These are phyloP conservation scores for Beauveria medogensis DNA, from an alignment of 2,329 filamentous ascomycete species.

Conservation along the genomic window DNA sequence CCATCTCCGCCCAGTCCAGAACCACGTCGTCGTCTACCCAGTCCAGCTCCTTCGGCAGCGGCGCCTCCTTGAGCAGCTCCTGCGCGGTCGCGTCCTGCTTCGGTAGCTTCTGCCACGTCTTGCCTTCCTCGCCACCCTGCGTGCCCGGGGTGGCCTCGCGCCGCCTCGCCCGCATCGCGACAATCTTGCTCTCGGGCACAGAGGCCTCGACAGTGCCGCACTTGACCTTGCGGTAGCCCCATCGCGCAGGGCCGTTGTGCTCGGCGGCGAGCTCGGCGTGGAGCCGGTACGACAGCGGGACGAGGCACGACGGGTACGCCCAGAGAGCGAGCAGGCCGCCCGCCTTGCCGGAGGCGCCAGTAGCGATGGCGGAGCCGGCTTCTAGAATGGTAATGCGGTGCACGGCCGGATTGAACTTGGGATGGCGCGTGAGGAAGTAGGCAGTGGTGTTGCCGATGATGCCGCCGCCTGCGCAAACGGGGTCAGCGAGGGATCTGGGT, in stretches of 20 bases:
- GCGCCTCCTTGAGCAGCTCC: conserved; percentile 43
- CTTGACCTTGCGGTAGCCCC: conserved; percentile 77
- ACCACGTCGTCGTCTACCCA: conserved; percentile 69
- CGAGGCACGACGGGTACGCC: conserved; percentile 81
- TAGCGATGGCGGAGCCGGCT: conserved; percentile 70
- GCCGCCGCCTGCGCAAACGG: conserved; percentile 60
- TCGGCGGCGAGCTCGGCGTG: conserved; percentile 79
- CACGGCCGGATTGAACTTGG: conserved; percentile 63
- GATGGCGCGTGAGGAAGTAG: conserved; percentile 84
- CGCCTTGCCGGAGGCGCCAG: conserved; percentile 91
- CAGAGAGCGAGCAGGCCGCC: conserved; percentile 84
- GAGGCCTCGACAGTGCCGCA: conserved; percentile 53
- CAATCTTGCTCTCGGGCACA: conserved; percentile 20
- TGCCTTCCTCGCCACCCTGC: conserved; percentile 26
- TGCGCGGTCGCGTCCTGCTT: conserved; percentile 47
- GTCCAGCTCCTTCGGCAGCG: conserved; percentile 69
- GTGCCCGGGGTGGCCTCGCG: not conserved
- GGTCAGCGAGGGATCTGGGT: conserved; percentile 8
- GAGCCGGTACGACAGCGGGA: conserved; percentile 75
- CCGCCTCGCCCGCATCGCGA: not conserved
- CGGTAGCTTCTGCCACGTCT: conserved; percentile 53
- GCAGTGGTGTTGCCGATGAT: conserved; percentile 89
- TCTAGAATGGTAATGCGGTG: conserved; percentile 83
- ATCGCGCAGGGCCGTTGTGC: conserved; percentile 67
- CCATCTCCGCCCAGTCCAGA: conserved; percentile 73